Evolutionary conservation across 176 grass and related monocot species (phyloP), one percentile per base, ranked within the genome.

Genomic region (Aegilops umbellulata): DNA sequence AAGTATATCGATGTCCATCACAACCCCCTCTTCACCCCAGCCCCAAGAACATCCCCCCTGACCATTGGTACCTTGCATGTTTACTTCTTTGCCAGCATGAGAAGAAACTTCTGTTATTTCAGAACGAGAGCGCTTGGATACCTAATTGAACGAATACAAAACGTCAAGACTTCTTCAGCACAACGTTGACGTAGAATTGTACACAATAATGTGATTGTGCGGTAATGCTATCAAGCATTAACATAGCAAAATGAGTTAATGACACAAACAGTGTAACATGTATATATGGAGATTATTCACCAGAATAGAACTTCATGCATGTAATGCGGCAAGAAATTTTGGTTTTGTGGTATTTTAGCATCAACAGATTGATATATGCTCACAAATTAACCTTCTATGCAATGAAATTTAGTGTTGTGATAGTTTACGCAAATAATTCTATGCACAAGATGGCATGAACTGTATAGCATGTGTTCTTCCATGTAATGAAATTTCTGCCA

Each of bases 1-100:
- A 60, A 98, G 91, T 73, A 88, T 85, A 85, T 92, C 83, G 20
- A 96, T 91, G 42, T 98, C 97, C 90, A 98, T 92, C 55, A 85
- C 90, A 68, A 87, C 82, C 74, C 87, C 87, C 10, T 94, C 95
- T 62, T 94, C 92, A 83, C 92, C 94, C 89, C 89, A 92, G 76
- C 96, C 88, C 96, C 90, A 95, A 69, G 88, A 88, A 76, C 74
- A 83, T 46, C 89, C 76, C 79, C 87, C 82, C 51, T 96, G 89
- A 68, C 57, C 60, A 68, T 88, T 88, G 75, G 88, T 65, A 66
- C 81, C 86, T 82, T 89, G 86, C 60, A 89, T 80, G 46, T 88
- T 89, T 82, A 85, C 60, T 74, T 89, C 86, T 91, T 92, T 91
- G 74, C 86, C 92, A 65, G 91, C 72, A 90, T 87, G 95, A 90